These are phyloP conservation scores for Wallacemonas sp. DNA, from an alignment of 208 protist species.

Conservation along the genomic window DNA sequence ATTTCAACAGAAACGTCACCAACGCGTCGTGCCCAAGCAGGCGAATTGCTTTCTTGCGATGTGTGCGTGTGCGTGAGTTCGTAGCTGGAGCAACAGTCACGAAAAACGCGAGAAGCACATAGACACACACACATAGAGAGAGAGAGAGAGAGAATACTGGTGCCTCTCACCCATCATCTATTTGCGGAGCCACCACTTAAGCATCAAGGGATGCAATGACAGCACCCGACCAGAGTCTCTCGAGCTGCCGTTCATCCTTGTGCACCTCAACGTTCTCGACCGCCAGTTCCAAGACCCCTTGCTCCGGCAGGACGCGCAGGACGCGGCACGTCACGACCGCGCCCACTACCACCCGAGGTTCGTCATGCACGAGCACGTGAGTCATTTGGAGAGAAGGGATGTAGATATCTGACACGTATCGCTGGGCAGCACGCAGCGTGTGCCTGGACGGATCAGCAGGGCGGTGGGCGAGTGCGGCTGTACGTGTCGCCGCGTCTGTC, in stretches of 20 bases:
- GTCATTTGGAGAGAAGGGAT: constrained; percentile 79
- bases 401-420: constrained; percentile 82
- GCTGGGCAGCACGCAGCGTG: constrained; percentile 8
- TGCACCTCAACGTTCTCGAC: constrained; percentile 38
- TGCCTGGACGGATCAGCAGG: neutral
- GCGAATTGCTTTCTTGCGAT: no score
- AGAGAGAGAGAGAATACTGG: neutral
- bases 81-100: no score
- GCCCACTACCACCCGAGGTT: constrained; percentile 63
- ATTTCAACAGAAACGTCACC: no score
- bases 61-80: no score
- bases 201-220: constrained; percentile 68
- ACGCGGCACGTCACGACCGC: constrained; percentile 75
- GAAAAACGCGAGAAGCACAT: no score
- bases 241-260: constrained; percentile 63
- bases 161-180: neutral
- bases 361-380: constrained; percentile 65
- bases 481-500: constrained; percentile 13
- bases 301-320: constrained; percentile 52
- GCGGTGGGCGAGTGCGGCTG: neutral
- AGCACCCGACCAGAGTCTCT: constrained; percentile 56
- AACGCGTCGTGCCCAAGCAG: no score
- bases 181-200: constrained; percentile 22
- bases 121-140: neutral
- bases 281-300: constrained; percentile 62